Evolutionary conservation across 2,329 filamentous ascomycete genomes (phyloP), one percentile per base, ranked within the genome.

Genomic region (Aureobasidium leucospermi): DNA sequence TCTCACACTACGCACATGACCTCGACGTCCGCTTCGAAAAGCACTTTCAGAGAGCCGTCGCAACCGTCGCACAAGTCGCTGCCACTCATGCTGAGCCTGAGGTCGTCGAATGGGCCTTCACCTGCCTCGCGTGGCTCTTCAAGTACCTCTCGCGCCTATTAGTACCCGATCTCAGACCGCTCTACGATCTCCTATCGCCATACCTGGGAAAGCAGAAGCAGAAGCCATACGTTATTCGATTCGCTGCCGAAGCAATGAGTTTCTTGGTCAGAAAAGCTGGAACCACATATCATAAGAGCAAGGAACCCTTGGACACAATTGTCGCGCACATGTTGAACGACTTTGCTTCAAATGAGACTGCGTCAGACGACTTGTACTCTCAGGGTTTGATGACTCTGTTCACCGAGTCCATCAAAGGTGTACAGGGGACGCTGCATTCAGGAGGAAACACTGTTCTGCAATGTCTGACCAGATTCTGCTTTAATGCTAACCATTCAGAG

Each of bases 31-130:
- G 86, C 49, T 99, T 99, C 69, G 92, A 96, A 74, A 90, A 88
- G 68, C 85, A 96, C 72, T 97, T 96, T 71, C 81, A 85, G 47
- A 81, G 83, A 55, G 85, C 88, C 29, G 83, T 99, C 60, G 82
- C 79, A 58, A 78, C 95, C 58, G 85, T 99, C 58, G 83, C 89
- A 41, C 84, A 85, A 15, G 82, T 97, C 64, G 92, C 91, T 10
- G 86, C 86, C 58, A 88, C 85, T 67, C 85, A 89, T 57, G 81
- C 88, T 68, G 67, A 69, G 59, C 86, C 89, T 29, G 89, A 92
- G 63, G 91, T 95, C n/a, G 89, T 97, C 53, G 94, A 99, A 75
- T 97, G 93, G 92, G 93, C 90, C 53, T 99, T 99, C 75, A 90
- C 87, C 11, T 92, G 90, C 66, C 79, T 99, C 59, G 91, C 94